phyloP scores from a whole-genome alignment of 257 asterid genomes.

The Solanum ossicruentum region DNA sequence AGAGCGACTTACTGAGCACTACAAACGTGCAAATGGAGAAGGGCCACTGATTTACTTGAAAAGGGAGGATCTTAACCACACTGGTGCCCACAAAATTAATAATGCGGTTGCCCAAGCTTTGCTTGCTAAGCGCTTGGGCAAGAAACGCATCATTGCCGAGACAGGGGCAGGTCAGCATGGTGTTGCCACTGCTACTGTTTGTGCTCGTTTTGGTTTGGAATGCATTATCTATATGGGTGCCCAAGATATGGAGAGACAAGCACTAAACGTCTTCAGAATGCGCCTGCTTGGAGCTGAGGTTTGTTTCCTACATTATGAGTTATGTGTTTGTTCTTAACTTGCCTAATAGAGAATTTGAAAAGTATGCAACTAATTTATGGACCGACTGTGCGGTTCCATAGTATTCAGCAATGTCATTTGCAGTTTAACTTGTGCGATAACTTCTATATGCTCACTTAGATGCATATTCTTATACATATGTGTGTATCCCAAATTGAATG shows the following conservation, averaged over 20 bases:
- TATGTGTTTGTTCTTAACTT: background rate
- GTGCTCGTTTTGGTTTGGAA: conserved; percentile 87
- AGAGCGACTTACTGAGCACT: conserved; percentile 82
- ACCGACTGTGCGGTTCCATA: background rate
- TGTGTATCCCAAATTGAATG: background rate
- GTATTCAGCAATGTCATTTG: background rate
- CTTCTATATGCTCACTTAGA: background rate
- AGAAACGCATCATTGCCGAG: conserved; percentile 84
- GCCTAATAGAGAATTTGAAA: background rate
- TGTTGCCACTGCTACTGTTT: conserved; percentile 93
- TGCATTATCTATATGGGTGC: conserved; percentile 94
- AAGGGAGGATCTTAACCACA: conserved; percentile 93
- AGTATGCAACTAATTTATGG: background rate
- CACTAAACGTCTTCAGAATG: conserved; percentile 92
- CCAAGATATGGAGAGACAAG: conserved; percentile 96
- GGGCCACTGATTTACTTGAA: conserved; percentile 83
- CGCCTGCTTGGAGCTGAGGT: conserved; percentile 97
- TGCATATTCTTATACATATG: background rate
- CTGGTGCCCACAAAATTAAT: conserved; percentile 96
- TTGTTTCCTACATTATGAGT: conserved; percentile 8
- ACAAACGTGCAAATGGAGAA: conserved; percentile 49
- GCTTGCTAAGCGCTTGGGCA: conserved; percentile 87
- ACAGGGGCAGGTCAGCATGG: conserved; percentile 99
- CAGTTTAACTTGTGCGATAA: background rate
- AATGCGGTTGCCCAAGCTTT: conserved; percentile 88